Conservation (phyloP, 495 filamentous ascomycete species). For the Sphaerosporella brunnea region DNA sequence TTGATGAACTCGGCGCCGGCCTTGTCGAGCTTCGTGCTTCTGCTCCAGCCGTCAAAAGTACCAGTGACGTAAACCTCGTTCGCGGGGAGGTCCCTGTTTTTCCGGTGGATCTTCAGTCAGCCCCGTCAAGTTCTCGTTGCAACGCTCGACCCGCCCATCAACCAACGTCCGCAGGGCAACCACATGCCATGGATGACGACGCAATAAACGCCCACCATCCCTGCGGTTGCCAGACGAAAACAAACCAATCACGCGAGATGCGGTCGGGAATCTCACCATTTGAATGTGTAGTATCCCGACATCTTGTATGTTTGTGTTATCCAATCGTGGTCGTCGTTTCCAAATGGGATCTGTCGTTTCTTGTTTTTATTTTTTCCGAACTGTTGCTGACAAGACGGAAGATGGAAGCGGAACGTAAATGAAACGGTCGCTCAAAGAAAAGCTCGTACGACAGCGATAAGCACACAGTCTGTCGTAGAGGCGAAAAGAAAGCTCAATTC, state of each 20-base stretch:
- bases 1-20: slow-evolving; percentile 55
- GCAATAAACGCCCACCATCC: slow-evolving; percentile 5
- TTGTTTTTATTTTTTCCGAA: neutral
- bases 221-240: neutral
- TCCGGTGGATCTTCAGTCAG: neutral
- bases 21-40: slow-evolving; percentile 63
- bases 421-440: too few relatives aligned
- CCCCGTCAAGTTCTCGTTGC: neutral
- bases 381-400: neutral
- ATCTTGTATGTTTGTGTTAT: slow-evolving; percentile 5
- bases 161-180: too few relatives aligned
- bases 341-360: neutral
- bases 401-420: neutral
- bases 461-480: too few relatives aligned
- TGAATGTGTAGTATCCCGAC: slow-evolving; percentile 18
- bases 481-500: too few relatives aligned
- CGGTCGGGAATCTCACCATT: slow-evolving; percentile 13
- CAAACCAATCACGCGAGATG: neutral
- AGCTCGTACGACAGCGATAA: too few relatives aligned
- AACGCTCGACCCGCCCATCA: too few relatives aligned
- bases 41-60: slow-evolving; percentile 86
- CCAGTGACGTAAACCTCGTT: slow-evolving; percentile 83
- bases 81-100: slow-evolving; percentile 21
- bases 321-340: neutral
- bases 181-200: neutral